Evolutionary conservation across 2,329 filamentous ascomycete genomes (phyloP).

Genomic region (Phialophora macrospora): DNA sequence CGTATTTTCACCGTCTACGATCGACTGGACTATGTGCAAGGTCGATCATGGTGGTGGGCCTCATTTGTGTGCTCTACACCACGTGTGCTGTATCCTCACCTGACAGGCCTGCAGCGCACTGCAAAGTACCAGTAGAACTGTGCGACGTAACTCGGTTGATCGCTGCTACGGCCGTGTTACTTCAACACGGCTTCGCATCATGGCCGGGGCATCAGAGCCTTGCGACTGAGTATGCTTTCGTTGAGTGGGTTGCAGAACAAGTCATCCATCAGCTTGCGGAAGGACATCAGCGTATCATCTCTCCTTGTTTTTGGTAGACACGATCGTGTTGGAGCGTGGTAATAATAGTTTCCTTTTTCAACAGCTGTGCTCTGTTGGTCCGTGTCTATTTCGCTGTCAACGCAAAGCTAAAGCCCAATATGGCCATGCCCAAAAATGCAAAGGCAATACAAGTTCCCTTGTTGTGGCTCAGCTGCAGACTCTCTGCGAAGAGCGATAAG

Average conservation of each 20-base stretch:
- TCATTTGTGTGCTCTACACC: neutral
- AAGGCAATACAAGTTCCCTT: slow-evolving; percentile 76
- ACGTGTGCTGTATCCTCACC: neutral
- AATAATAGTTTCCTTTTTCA: neutral
- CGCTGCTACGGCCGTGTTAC: too few relatives aligned
- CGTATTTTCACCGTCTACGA: neutral
- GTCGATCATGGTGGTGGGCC: neutral
- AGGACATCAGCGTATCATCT: neutral
- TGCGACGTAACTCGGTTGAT: neutral
- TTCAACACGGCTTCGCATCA: neutral
- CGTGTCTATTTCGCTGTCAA: slow-evolving; percentile 63
- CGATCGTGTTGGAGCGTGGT: neutral
- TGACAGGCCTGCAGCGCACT: neutral
- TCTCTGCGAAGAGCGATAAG: slow-evolving; percentile 85
- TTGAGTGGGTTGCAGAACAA: neutral
- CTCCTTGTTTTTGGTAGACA: neutral
- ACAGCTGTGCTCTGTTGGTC: neutral
- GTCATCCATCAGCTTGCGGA: neutral
- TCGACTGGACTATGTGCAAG: neutral
- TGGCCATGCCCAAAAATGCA: slow-evolving; percentile 80
- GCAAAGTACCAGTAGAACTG: neutral
- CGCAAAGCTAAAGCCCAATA: slow-evolving; percentile 83
- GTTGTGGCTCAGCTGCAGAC: slow-evolving; percentile 79
- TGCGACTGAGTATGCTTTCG: neutral
- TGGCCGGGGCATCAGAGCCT: neutral